Conservation (phyloP, 2,329 filamentous ascomycete species). For the Colletotrichum sp. region DNA sequence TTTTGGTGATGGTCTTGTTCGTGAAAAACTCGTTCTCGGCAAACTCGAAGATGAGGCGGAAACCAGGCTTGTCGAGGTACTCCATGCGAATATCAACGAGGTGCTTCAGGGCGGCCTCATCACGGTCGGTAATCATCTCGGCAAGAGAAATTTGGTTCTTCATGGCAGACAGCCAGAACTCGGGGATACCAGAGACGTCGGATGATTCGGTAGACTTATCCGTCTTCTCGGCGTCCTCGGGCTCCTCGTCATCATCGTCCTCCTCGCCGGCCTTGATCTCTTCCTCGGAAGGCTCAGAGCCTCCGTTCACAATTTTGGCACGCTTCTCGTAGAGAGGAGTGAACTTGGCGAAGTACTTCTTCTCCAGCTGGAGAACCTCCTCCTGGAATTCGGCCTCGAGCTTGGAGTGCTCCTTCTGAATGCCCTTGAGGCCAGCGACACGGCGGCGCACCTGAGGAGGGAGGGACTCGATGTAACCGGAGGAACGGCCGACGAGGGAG, state of each 20-base stretch:
- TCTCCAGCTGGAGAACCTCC: conserved; percentile 96
- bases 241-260: conserved; percentile 72
- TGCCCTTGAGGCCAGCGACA: conserved; percentile 93
- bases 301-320: conserved; percentile 89
- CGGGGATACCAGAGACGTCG: conserved; percentile 82
- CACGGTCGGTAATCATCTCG: conserved; percentile 98
- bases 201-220: conserved; percentile 58
- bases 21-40: conserved; percentile 94
- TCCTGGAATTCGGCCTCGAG: conserved; percentile 98
- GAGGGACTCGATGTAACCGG: conserved; percentile 96
- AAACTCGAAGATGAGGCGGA: conserved; percentile 98
- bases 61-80: conserved; percentile 97
- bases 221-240: conserved; percentile 58
- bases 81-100: conserved; percentile 97
- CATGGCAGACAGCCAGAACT: conserved; percentile 99
- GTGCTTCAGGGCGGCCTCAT: conserved; percentile 90
- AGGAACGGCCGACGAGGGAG: conserved; percentile 90
- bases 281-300: conserved; percentile 81
- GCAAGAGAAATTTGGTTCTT: conserved; percentile 98
- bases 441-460: conserved; percentile 88
- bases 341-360: conserved; percentile 99
- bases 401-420: conserved; percentile 98
- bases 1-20: conserved; percentile 97
- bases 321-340: conserved; percentile 97
- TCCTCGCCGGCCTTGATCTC: conserved; percentile 88